Conservation (phyloP, 2,329 filamentous ascomycete species). For the Verticillium klebahnii region DNA sequence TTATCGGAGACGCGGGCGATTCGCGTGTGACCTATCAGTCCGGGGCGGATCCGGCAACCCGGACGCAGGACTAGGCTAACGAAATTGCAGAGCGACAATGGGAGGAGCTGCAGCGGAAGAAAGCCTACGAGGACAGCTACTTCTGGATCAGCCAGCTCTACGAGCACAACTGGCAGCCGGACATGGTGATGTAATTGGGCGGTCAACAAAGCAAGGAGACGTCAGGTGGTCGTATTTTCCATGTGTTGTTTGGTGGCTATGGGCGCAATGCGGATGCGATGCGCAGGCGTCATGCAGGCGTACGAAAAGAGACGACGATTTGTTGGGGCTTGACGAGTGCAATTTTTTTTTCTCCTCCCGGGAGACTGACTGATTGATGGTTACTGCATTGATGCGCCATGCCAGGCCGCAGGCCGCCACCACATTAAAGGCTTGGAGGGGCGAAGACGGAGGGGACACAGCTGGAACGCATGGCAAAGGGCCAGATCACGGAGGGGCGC, state of each 20-base stretch:
- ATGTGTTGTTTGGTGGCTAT: not conserved
- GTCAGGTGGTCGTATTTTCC: not conserved
- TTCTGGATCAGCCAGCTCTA: constrained; percentile 58
- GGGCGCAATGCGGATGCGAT: not conserved
- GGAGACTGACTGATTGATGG: not conserved
- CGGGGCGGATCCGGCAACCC: not conserved
- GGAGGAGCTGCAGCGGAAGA: constrained; percentile 37
- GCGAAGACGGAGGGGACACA: not conserved
- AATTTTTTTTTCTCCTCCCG: too few relatives aligned
- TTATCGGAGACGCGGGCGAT: not conserved
- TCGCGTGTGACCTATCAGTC: not conserved
- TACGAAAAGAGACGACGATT: not conserved
- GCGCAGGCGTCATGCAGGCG: not conserved
- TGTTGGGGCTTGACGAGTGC: too few relatives aligned
- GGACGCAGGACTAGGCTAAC: not conserved
- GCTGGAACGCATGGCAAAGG: not conserved
- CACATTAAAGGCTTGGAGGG: not conserved
- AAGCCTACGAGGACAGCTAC: constrained; percentile 50
- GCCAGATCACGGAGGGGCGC: not conserved
- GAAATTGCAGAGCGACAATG: constrained; percentile 33
- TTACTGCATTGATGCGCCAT: not conserved
- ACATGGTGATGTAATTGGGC: constrained; percentile 21
- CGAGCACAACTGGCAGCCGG: constrained; percentile 47
- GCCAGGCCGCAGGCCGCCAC: not conserved
- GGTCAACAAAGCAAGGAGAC: not conserved